Conservation (phyloP, 2,329 filamentous ascomycete species). For the Plenodomus biglobosus region DNA sequence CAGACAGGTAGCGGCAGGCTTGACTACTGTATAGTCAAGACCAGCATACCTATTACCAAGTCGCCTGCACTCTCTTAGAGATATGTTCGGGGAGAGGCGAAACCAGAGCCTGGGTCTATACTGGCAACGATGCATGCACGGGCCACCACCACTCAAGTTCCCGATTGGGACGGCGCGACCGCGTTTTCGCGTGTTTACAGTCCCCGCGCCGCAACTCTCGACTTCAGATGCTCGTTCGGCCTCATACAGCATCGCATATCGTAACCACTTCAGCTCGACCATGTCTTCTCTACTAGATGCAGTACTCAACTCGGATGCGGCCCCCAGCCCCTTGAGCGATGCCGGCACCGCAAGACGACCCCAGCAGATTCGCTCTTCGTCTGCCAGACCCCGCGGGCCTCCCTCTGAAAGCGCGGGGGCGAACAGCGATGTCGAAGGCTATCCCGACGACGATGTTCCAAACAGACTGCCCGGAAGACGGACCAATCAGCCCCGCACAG, state of each 20-base stretch:
- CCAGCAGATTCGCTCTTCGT: conserved; percentile 50
- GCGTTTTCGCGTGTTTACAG: conserved; percentile 27
- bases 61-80: no score
- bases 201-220: conserved; percentile 13
- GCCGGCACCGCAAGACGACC: conserved; percentile 40
- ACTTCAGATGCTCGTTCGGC: background rate
- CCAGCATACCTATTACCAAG: no score
- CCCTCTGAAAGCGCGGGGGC: conserved; percentile 55
- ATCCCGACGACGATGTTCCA: conserved; percentile 64
- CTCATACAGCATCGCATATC: conserved; percentile 8
- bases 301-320: conserved; percentile 52
- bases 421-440: conserved; percentile 60
- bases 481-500: conserved; percentile 52
- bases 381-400: conserved; percentile 58
- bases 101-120: background rate
- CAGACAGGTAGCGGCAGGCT: no score
- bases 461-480: conserved; percentile 49
- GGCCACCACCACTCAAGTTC: conserved; percentile 17
- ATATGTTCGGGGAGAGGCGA: no score
- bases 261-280: conserved; percentile 12
- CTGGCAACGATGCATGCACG: conserved; percentile 5
- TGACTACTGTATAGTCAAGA: no score
- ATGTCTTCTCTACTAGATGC: conserved; percentile 59
- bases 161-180: conserved; percentile 23
- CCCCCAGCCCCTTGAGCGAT: conserved; percentile 44